Conservation (phyloP, 1,284 basidiomycete genomes). For the Apiotrichum domesticum region DNA sequence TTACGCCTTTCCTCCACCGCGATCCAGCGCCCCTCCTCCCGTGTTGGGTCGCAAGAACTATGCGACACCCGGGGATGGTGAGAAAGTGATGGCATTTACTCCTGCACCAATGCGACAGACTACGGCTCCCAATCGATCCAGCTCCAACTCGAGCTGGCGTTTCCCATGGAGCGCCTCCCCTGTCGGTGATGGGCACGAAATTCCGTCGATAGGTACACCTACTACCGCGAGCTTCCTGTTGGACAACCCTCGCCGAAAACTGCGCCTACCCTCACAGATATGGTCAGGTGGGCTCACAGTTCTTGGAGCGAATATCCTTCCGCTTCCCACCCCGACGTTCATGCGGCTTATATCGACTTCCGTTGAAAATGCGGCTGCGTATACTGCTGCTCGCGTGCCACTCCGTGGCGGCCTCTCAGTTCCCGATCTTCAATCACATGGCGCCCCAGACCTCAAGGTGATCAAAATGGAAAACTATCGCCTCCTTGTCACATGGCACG, state of each 20-base stretch:
- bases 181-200: neutral
- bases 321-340: constrained; percentile 39
- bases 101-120: constrained; percentile 25
- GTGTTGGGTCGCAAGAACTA: constrained; percentile 43
- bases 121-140: neutral
- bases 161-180: constrained; percentile 35
- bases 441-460: constrained; percentile 41
- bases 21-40: constrained; percentile 33
- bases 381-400: constrained; percentile 31
- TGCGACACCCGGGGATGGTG: constrained; percentile 37
- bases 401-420: constrained; percentile 44
- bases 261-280: constrained; percentile 36
- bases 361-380: constrained; percentile 25
- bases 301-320: constrained; percentile 37
- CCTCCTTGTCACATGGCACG: constrained; percentile 61
- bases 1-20: constrained; percentile 49
- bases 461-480: constrained; percentile 57
- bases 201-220: neutral
- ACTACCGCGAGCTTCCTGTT: neutral
- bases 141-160: constrained; percentile 27
- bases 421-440: constrained; percentile 39
- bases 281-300: constrained; percentile 41
- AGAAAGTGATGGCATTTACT: constrained; percentile 40
- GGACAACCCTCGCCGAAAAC: constrained; percentile 16
- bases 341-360: constrained; percentile 39